These are phyloP conservation scores for Phalaenopsis aphrodite DNA, from an alignment of 106 monocot genomes.

Conservation along the genomic window DNA sequence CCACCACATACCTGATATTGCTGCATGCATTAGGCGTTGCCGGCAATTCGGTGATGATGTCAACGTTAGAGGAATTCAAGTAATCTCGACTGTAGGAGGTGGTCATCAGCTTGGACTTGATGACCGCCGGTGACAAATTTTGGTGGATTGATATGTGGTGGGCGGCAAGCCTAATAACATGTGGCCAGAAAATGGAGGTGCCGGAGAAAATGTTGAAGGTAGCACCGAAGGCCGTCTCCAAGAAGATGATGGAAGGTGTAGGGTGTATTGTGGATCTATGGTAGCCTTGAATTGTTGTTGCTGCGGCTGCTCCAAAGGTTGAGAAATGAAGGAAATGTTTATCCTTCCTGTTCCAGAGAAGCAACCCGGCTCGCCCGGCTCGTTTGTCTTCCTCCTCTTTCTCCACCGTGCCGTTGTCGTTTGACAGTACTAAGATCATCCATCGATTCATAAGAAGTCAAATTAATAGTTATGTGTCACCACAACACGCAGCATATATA, in stretches of 20 bases:
- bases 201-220: conserved; percentile 37
- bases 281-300: conserved; percentile 16
- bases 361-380: conserved; percentile 31
- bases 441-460: no score
- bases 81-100: conserved; percentile 9
- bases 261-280: conserved; percentile 3
- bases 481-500: no score
- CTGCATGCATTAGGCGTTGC: conserved; percentile 7
- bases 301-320: conserved; percentile 16
- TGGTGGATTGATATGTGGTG: conserved; percentile 35
- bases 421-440: no score
- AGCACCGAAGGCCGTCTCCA: conserved; percentile 15
- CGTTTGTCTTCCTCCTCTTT: conserved; percentile 32
- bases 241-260: conserved; percentile 23
- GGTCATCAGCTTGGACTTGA: conserved; percentile 24
- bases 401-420: conserved; percentile 8
- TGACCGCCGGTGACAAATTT: conserved; percentile 49
- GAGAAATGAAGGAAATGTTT: conserved; percentile 33
- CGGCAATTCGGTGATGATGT: neutral
- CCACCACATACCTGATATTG: neutral
- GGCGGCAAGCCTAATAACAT: conserved; percentile 42
- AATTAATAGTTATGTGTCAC: no score
- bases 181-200: conserved; percentile 64
- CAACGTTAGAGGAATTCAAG: conserved; percentile 4
- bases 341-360: conserved; percentile 18